Conservation (phyloP, 495 filamentous ascomycete species). For the Hyaloscypha bicolor region DNA sequence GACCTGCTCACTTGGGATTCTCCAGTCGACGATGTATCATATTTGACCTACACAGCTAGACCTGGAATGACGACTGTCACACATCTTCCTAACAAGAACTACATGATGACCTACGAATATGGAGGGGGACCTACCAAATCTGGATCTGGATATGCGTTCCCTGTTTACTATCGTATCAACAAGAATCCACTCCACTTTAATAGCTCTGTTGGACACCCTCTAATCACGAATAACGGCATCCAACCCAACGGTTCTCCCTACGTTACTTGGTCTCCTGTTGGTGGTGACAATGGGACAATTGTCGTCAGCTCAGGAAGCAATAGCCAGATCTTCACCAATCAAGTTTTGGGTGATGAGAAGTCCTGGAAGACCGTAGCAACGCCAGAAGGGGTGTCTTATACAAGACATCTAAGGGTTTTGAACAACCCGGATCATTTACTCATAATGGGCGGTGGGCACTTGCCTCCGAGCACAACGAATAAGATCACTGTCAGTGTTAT, state of each 20-base stretch:
- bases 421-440: constrained; percentile 39
- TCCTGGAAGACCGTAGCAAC: constrained; percentile 57
- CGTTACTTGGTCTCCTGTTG: constrained; percentile 54
- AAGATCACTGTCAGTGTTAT: constrained; percentile 45
- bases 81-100: constrained; percentile 60
- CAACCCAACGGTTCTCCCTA: constrained; percentile 58
- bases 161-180: constrained; percentile 56
- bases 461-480: constrained; percentile 46
- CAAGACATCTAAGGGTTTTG: constrained; percentile 50
- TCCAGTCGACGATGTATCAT: constrained; percentile 62
- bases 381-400: constrained; percentile 51
- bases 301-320: constrained; percentile 56
- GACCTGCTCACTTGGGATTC: constrained; percentile 61
- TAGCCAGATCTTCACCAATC: constrained; percentile 60
- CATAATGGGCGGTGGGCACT: constrained; percentile 45
- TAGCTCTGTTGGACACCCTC: constrained; percentile 40
- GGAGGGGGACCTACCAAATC: constrained; percentile 49
- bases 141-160: constrained; percentile 38
- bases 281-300: constrained; percentile 59
- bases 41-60: constrained; percentile 59
- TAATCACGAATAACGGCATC: constrained; percentile 49
- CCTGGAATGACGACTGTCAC: constrained; percentile 66
- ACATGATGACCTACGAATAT: constrained; percentile 66
- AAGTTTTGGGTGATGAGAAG: constrained; percentile 51
- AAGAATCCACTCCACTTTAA: constrained; percentile 56